A percentile compares a stretch with the other conserved stretches of the same genome.
Evolutionary conservation across 1,284 basidiomycete species (phyloP).

Genomic region (Tilletia horrida): DNA sequence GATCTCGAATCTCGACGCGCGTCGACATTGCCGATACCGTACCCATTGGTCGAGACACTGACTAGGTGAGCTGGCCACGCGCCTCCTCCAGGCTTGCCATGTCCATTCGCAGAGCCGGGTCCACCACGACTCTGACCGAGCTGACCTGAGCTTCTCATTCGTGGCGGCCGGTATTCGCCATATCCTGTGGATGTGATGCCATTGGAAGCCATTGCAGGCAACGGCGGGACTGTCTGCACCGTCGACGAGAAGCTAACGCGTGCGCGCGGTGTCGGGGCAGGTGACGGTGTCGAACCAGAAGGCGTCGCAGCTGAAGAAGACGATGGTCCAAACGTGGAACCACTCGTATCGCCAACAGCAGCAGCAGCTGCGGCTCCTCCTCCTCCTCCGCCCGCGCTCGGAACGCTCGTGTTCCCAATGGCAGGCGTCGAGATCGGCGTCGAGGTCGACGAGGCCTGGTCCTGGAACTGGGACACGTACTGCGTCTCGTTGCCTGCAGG

Average conservation of each 20-base stretch:
- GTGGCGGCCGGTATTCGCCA: not conserved
- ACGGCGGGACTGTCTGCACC: not conserved
- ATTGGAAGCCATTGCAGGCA: not conserved
- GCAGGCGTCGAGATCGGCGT: not conserved
- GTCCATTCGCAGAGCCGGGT: not conserved
- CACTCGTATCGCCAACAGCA: no score
- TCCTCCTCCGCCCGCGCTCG: no score
- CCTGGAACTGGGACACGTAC: not conserved
- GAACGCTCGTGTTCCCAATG: no score
- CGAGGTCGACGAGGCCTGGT: not conserved
- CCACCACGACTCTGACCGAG: not conserved
- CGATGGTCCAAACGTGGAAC: no score
- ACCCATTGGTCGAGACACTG: not conserved
- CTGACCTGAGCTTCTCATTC: not conserved
- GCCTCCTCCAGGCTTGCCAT: not conserved
- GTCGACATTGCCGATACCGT: conserved; percentile 11
- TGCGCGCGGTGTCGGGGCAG: not conserved
- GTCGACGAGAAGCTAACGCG: conserved; percentile 10
- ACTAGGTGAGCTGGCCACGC: not conserved
- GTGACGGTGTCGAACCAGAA: not conserved
- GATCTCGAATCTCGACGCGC: not conserved
- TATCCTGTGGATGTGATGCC: not conserved
- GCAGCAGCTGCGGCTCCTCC: no score
- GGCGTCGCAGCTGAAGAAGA: no score
- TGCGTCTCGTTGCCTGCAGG: not conserved